A percentile compares a stretch with the other conserved stretches of the same genome.
phyloP scores from a whole-genome alignment of 2,329 filamentous ascomycete species.

The Calcarisporium arbuscula region DNA sequence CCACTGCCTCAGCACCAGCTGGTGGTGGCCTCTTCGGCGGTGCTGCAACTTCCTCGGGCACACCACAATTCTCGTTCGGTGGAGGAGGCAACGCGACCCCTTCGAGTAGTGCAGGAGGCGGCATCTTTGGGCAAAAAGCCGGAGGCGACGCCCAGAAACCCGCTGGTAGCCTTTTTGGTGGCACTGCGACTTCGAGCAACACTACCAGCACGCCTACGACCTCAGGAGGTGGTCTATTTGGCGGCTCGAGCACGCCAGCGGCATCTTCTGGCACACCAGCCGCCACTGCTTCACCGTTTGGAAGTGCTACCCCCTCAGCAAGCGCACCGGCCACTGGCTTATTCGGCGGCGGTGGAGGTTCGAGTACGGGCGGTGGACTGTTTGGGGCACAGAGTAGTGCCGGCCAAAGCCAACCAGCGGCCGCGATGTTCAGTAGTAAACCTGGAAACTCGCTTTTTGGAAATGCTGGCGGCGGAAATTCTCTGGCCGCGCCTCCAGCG shows the following conservation, averaged over 20 bases:
- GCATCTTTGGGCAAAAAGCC: slow-evolving; percentile 27
- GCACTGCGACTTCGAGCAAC: slow-evolving; percentile 17
- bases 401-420: slow-evolving; percentile 5
- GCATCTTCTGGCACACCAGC: slow-evolving; percentile 21
- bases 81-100: slow-evolving; percentile 20
- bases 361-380: slow-evolving; percentile 13
- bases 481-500: slow-evolving; percentile 2
- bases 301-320: slow-evolving; percentile 16
- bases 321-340: slow-evolving; percentile 19
- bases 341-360: slow-evolving; percentile 17
- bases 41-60: slow-evolving; percentile 15
- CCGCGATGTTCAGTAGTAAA: slow-evolving; percentile 12
- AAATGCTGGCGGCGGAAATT: slow-evolving; percentile 7
- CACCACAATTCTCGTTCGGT: slow-evolving; percentile 37
- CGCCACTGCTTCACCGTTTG: slow-evolving; percentile 24
- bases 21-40: slow-evolving; percentile 34
- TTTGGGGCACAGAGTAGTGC: slow-evolving; percentile 21
- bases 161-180: slow-evolving; percentile 19
- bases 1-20: slow-evolving; percentile 32
- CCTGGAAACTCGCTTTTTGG: slow-evolving; percentile 10
- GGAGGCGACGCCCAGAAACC: slow-evolving; percentile 20
- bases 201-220: slow-evolving; percentile 21
- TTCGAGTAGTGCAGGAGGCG: slow-evolving; percentile 19
- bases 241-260: too few relatives aligned
- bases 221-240: slow-evolving; percentile 19